Evolutionary conservation across 257 asterid genomes (phyloP).

Genomic region (Galeopsis tetrahit): DNA sequence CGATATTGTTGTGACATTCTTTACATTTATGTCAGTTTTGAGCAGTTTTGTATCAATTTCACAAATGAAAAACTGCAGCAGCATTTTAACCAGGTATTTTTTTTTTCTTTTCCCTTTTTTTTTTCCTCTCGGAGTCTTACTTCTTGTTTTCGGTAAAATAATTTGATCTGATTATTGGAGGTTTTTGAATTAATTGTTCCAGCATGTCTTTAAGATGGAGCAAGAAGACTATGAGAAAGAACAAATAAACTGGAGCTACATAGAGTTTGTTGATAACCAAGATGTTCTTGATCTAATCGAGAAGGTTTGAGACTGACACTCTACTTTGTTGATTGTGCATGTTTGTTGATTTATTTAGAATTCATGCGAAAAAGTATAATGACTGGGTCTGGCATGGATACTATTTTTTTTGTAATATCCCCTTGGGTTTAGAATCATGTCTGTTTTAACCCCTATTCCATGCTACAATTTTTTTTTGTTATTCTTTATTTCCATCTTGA

Average conservation of each 20-base stretch:
- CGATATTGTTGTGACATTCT: constrained; percentile 40
- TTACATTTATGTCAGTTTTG: constrained; percentile 65
- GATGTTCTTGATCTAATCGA: constrained; percentile 98
- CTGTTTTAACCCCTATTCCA: constrained; percentile 22
- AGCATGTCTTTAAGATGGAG: constrained; percentile 99
- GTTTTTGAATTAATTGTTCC: constrained; percentile 43
- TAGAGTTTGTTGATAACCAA: constrained; percentile 99
- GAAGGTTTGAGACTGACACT: constrained; percentile 60
- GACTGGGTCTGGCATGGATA: constrained; percentile 24
- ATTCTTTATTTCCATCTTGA: not conserved
- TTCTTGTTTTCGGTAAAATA: constrained; percentile 25
- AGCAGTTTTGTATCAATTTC: constrained; percentile 99
- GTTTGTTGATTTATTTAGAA: constrained; percentile 19
- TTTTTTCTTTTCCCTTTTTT: not conserved
- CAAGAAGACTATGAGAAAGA: constrained; percentile 99
- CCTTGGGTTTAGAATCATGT: constrained; percentile 19
- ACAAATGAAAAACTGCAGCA: constrained; percentile 99
- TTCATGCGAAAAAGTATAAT: constrained; percentile 15
- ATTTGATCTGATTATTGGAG: constrained; percentile 37
- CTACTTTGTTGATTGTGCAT: constrained; percentile 21
- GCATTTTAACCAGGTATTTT: constrained; percentile 94
- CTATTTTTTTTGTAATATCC: not conserved
- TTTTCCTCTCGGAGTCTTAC: constrained; percentile 25
- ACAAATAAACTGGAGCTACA: constrained; percentile 97
- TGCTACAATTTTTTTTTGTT: not conserved